These are phyloP conservation scores for Metroxylon sagu DNA, from an alignment of 176 grass and related monocot species.

Conservation along the genomic window DNA sequence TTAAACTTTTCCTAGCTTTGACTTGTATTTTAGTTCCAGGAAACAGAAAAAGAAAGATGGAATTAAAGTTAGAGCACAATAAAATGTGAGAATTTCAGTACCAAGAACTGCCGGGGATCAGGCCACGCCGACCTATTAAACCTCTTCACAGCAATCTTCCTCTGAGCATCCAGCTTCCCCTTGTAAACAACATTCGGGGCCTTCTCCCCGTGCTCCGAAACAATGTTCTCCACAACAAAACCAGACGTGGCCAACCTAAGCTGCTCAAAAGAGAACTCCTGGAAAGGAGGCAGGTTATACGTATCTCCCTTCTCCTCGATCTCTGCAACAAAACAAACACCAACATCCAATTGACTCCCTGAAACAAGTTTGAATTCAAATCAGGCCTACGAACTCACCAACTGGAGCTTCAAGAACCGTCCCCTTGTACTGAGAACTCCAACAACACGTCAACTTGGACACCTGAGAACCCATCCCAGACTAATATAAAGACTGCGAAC, in stretches of 20 bases:
- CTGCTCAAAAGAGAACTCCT: constrained; percentile 91
- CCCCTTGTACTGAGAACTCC: constrained; percentile 42
- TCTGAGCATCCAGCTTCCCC: constrained; percentile 83
- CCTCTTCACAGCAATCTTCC: constrained; percentile 73
- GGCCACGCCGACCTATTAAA: constrained; percentile 95
- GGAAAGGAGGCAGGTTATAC: constrained; percentile 72
- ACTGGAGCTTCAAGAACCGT: constrained; percentile 27
- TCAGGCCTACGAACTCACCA: constrained; percentile 29
- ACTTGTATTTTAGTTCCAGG: no score
- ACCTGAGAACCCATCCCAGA: constrained; percentile 57
- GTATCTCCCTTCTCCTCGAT: constrained; percentile 52
- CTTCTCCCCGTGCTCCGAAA: constrained; percentile 94
- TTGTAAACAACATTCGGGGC: constrained; percentile 98
- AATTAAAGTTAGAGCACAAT: neutral
- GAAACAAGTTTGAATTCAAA: neutral
- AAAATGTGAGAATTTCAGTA: constrained; percentile 16
- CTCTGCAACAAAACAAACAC: constrained; percentile 16
- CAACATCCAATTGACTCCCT: neutral
- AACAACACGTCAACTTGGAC: constrained; percentile 64
- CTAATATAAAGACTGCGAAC: neutral
- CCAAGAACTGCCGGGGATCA: constrained; percentile 83
- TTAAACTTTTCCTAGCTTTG: no score
- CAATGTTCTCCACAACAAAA: constrained; percentile 75
- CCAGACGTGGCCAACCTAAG: constrained; percentile 74
- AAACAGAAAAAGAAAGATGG: neutral